These are phyloP conservation scores for Candida oleophila DNA, from an alignment of 805 yeast genomes.

Conservation along the genomic window DNA sequence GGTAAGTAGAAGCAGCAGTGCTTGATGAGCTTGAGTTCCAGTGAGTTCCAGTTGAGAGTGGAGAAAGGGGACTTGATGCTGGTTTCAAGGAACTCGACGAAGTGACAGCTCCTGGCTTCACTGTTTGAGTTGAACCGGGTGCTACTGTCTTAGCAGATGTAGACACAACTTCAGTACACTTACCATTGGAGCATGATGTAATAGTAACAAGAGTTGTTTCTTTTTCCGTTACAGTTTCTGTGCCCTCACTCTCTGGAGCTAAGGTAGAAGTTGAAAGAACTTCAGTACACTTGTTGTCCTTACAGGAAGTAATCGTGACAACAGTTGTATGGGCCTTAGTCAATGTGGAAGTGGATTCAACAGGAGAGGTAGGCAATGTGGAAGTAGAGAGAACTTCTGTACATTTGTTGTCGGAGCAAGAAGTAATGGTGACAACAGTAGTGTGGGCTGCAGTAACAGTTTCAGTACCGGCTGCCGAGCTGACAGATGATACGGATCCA, in stretches of 20 bases:
- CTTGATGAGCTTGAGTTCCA: background rate
- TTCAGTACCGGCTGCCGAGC: background rate
- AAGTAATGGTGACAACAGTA: conserved; percentile 26
- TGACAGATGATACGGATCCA: background rate
- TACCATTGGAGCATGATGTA: conserved; percentile 27
- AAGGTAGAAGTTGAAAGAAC: conserved; percentile 17
- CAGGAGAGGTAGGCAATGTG: conserved; percentile 5
- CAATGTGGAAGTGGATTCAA: conserved; percentile 20
- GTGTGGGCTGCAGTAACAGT: conserved; percentile 16
- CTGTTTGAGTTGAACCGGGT: too few relatives aligned
- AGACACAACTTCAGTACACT: conserved; percentile 29
- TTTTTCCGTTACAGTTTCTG: conserved; percentile 19
- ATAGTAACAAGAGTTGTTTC: conserved; percentile 22
- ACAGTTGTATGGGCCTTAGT: conserved; percentile 18
- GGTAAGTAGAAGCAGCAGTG: conserved; percentile 10
- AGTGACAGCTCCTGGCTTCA: too few relatives aligned
- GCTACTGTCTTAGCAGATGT: too few relatives aligned
- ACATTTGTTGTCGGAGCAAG: conserved; percentile 27
- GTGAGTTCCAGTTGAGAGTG: conserved; percentile 18
- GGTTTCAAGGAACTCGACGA: too few relatives aligned
- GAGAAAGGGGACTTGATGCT: conserved; percentile 28
- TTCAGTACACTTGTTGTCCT: conserved; percentile 18
- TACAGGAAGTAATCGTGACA: conserved; percentile 28
- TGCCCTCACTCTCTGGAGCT: conserved; percentile 24
- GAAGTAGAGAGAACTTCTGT: conserved; percentile 4